These are phyloP conservation scores for Xylogone sp. DNA, from an alignment of 2,329 filamentous ascomycete species.

Conservation along the genomic window DNA sequence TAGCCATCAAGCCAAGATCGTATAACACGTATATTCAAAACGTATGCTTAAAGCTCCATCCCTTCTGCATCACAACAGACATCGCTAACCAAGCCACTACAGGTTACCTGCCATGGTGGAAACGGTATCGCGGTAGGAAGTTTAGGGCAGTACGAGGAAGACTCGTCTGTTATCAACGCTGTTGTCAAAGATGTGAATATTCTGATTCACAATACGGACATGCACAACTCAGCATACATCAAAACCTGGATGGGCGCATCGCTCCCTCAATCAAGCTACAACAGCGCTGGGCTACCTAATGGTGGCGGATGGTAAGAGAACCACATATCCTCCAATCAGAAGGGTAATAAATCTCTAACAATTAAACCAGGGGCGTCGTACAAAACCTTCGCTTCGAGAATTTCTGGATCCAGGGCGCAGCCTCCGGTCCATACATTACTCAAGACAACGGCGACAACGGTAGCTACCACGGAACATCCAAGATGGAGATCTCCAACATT, in stretches of 20 bases:
- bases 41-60: conserved; percentile 16
- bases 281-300: conserved; percentile 40
- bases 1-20: conserved; percentile 50
- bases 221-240: conserved; percentile 45
- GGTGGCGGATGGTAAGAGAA: conserved; percentile 40
- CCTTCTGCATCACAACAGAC: background rate
- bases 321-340: background rate
- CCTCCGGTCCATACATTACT: conserved; percentile 36
- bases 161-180: conserved; percentile 45
- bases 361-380: conserved; percentile 32
- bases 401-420: conserved; percentile 41
- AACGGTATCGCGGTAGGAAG: conserved; percentile 51
- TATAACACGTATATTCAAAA: conserved; percentile 44
- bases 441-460: conserved; percentile 46
- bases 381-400: conserved; percentile 45
- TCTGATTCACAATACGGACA: conserved; percentile 38
- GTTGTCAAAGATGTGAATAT: conserved; percentile 39
- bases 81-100: background rate
- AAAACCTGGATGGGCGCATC: conserved; percentile 50
- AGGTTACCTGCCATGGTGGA: conserved; percentile 40
- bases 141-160: conserved; percentile 49
- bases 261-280: conserved; percentile 40
- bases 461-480: conserved; percentile 39
- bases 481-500: conserved; percentile 44
- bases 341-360: background rate